Conservation (phyloP, 1,284 basidiomycete genomes). For the Peniophora sp. region DNA sequence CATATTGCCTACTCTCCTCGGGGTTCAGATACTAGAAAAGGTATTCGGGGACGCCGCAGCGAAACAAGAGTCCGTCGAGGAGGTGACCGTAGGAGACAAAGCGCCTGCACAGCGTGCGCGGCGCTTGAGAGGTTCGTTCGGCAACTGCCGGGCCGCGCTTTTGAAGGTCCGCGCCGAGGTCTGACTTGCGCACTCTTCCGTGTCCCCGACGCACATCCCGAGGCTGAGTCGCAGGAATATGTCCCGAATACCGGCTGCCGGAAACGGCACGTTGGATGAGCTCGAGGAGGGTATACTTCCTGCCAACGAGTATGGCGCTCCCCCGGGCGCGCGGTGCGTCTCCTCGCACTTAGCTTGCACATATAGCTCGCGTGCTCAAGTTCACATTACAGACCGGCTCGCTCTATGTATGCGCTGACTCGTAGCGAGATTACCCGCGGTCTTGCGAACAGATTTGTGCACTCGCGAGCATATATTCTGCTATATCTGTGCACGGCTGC, state of each 20-base stretch:
- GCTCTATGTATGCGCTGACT: conserved; percentile 76
- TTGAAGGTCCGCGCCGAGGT: not conserved
- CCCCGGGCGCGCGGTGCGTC: conserved; percentile 5
- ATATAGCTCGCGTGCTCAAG: conserved; percentile 14
- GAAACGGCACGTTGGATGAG: conserved; percentile 22
- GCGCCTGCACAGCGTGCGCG: not conserved
- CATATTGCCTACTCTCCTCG: conserved; percentile 57
- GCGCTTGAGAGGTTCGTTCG: not conserved
- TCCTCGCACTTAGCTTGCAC: not conserved
- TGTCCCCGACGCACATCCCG: not conserved
- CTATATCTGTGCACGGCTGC: conserved; percentile 89
- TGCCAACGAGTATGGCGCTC: conserved; percentile 3
- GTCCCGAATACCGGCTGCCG: conserved; percentile 17
- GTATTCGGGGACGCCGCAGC: conserved; percentile 7
- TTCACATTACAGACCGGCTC: conserved; percentile 42
- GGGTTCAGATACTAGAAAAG: conserved; percentile 6
- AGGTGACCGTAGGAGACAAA: not conserved
- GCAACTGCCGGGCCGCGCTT: not conserved
- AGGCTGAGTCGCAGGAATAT: conserved; percentile 11
- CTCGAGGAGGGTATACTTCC: conserved; percentile 27
- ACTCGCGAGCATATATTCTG: conserved; percentile 73
- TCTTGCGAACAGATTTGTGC: conserved; percentile 80
- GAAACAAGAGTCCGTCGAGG: not conserved
- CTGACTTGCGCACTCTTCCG: no score
- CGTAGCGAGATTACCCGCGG: conserved; percentile 72